These are phyloP conservation scores for Kodamaea restingae DNA, from an alignment of 805 yeast species.

Conservation along the genomic window DNA sequence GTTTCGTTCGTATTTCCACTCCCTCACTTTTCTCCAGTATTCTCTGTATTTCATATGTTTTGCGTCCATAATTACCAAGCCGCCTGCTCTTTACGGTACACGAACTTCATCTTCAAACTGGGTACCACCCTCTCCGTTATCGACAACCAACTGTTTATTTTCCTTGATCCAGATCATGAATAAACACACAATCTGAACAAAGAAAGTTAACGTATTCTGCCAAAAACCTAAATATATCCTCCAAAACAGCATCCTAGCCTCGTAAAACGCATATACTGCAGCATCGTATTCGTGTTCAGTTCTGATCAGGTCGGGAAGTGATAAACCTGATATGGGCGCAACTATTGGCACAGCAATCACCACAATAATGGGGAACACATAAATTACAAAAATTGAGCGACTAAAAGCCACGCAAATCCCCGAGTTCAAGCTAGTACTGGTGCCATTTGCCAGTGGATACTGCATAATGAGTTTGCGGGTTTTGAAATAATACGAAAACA, in stretches of 20 bases:
- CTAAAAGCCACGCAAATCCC: constrained; percentile 21
- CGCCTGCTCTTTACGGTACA: too few species aligned
- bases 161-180: constrained; percentile 29
- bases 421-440: constrained; percentile 11
- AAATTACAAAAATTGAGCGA: constrained; percentile 23
- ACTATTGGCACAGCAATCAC: not conserved
- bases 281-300: not conserved
- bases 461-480: constrained; percentile 24
- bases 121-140: constrained; percentile 15
- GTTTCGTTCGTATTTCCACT: too few species aligned
- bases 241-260: not conserved
- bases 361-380: constrained; percentile 20
- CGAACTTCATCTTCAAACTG: constrained; percentile 15
- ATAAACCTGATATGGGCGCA: too few species aligned
- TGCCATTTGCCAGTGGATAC: constrained; percentile 24
- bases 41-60: too few species aligned
- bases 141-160: constrained; percentile 26
- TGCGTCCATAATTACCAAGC: too few species aligned
- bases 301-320: too few species aligned
- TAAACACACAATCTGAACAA: constrained; percentile 14
- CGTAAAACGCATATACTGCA: not conserved
- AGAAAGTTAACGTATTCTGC: constrained; percentile 10
- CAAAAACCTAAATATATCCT: constrained; percentile 5
- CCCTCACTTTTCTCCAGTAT: too few species aligned
- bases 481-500: constrained; percentile 20